phyloP scores from a whole-genome alignment of 2,329 filamentous ascomycete species.

The Conoideocrella luteorostrata region DNA sequence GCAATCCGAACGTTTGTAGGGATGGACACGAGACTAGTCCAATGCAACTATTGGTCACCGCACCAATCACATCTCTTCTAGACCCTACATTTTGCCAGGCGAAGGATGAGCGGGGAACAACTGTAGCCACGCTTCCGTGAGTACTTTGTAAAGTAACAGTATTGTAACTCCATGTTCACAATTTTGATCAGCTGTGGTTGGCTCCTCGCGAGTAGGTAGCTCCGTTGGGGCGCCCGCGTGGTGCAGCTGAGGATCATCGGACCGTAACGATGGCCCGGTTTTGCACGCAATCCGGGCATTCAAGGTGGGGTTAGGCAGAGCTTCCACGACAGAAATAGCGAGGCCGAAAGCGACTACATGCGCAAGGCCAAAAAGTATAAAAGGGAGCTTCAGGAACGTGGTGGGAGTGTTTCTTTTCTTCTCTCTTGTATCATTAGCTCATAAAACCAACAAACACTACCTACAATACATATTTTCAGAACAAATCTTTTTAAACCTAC shows the following conservation, averaged over 20 bases:
- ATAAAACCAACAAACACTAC: neutral
- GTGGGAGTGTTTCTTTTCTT: neutral
- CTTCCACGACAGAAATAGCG: neutral
- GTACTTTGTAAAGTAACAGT: neutral
- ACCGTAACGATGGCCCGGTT: neutral
- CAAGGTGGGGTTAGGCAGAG: neutral
- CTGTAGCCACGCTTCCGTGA: neutral
- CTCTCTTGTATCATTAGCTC: neutral
- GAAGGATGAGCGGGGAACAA: neutral
- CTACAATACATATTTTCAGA: neutral
- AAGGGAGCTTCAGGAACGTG: neutral
- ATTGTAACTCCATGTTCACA: neutral
- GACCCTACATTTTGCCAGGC: neutral
- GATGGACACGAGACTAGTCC: neutral
- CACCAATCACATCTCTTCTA: neutral
- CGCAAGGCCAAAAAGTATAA: constrained; percentile 8
- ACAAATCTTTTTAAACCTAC: constrained; percentile 1
- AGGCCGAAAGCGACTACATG: neutral
- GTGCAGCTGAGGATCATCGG: constrained; percentile 5
- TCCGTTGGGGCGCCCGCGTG: neutral
- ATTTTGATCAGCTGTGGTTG: constrained; percentile 1
- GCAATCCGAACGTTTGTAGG: neutral
- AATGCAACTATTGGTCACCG: neutral
- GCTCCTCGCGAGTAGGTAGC: neutral
- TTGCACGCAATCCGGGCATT: neutral